phyloP scores from a whole-genome alignment of 2,329 filamentous ascomycete genomes.

The Ceratocystis eucalypticola region DNA sequence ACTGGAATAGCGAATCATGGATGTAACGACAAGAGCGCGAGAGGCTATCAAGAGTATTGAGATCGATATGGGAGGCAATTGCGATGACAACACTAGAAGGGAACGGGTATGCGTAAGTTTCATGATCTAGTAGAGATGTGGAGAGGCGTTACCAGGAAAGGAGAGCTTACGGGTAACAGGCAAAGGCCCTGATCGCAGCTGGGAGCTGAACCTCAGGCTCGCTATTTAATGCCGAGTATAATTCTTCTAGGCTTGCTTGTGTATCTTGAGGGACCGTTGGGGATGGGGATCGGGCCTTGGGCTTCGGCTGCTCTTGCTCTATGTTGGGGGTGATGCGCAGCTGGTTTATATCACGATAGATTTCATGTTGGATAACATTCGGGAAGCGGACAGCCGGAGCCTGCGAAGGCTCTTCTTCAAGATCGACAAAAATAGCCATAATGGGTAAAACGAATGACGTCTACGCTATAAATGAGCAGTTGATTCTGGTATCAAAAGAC shows the following conservation, averaged over 20 bases:
- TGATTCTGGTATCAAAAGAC: not conserved
- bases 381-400: conserved; percentile 15
- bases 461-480: not conserved
- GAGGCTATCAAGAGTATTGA: conserved; percentile 74
- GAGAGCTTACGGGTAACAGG: conserved; percentile 28
- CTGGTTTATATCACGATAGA: conserved; percentile 11
- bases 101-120: conserved; percentile 8
- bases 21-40: conserved; percentile 71
- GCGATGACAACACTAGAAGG: conserved; percentile 57
- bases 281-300: not conserved
- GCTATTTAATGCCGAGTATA: conserved; percentile 15
- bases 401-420: conserved; percentile 21
- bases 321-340: conserved; percentile 7
- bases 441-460: not conserved
- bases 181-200: conserved; percentile 23
- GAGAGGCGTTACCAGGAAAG: not conserved
- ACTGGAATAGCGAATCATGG: conserved; percentile 63
- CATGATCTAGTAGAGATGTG: not conserved
- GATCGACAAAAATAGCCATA: conserved; percentile 23
- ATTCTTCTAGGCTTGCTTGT: conserved; percentile 16
- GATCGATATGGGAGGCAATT: conserved; percentile 64
- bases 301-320: not conserved
- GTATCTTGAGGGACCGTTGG: not conserved
- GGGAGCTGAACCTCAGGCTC: conserved; percentile 12
- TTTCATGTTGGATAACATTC: conserved; percentile 14